Evolutionary conservation across 139 green algal genomes (phyloP), one percentile per base, ranked within the genome.

Genomic region (Volvox reticuliferus): DNA sequence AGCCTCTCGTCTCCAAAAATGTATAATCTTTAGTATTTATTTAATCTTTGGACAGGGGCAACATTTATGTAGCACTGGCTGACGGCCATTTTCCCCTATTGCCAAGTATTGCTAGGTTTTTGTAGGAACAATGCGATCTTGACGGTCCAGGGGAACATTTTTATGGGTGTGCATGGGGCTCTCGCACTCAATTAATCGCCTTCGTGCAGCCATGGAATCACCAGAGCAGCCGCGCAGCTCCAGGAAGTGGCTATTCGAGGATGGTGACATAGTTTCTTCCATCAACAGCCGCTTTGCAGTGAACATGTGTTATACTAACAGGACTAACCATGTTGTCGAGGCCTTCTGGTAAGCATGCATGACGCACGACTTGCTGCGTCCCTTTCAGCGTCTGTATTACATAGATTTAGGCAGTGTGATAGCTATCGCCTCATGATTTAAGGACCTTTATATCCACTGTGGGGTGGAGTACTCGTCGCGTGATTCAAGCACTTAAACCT

Each of bases 271-370:
- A 19, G 37, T 89, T 3, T 12, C 68, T 2, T 73, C 36, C 16
- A 0, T 89, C 0, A 82, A 89, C 44, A 89, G 85, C 69, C 30
- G 37, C 33, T 89, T 89, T 33, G 5, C 6, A 13, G 85, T 89
- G 0, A 89, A 89, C 44, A 71, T 82, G 69, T 37, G 55, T 30
- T 89, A 61, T n/a, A 82, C 28, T 2, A 89, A 89, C 69, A n/a
- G 26, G n/a, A 89, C 85, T 0, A 63, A 63, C 0, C 20, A 17
- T 2, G 0, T 17, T 12, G 26, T 88, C 1, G 35, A 80, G 0
- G 67, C 26, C 0, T 50, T 80, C 0, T 89, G 83, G 83, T 89
- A 12, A 65, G 37, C 6, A 82, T 12, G 76, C 44, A 19, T 19
- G 30, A 26, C 5, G 32, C 1, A 21, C 32, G 55, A 36, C 32